phyloP scores from a whole-genome alignment of 345 rosid species.

The Raphanus raphanistrum region DNA sequence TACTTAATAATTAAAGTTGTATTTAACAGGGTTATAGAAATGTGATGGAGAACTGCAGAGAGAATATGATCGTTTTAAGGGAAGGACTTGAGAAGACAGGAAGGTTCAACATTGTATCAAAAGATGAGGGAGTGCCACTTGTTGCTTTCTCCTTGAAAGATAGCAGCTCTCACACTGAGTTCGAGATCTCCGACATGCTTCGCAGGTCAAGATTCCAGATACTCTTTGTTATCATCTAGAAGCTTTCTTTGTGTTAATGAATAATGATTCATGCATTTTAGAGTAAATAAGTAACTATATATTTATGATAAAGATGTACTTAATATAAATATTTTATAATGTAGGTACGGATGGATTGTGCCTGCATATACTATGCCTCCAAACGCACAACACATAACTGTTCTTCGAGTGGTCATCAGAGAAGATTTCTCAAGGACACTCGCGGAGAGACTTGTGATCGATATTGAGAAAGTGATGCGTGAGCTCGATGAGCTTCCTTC shows the following conservation, averaged over 20 bases:
- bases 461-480: conserved; percentile 68
- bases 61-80: conserved; percentile 57
- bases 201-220: conserved; percentile 28
- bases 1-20: neutral
- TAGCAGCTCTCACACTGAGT: conserved; percentile 58
- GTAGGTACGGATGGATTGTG: conserved; percentile 75
- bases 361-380: conserved; percentile 94
- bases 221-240: neutral
- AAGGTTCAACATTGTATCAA: conserved; percentile 65
- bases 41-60: conserved; percentile 71
- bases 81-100: conserved; percentile 65
- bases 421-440: conserved; percentile 80
- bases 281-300: neutral
- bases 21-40: conserved; percentile 38
- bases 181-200: conserved; percentile 47
- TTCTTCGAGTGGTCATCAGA: conserved; percentile 74
- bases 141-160: conserved; percentile 82
- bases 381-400: conserved; percentile 74
- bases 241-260: neutral
- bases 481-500: conserved; percentile 79
- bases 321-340: neutral
- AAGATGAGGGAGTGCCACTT: conserved; percentile 72
- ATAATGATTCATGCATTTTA: neutral
- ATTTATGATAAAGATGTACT: neutral
- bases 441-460: conserved; percentile 64